phyloP scores from a whole-genome alignment of 139 green algal species.

The Tetradesmus obliquus region DNA sequence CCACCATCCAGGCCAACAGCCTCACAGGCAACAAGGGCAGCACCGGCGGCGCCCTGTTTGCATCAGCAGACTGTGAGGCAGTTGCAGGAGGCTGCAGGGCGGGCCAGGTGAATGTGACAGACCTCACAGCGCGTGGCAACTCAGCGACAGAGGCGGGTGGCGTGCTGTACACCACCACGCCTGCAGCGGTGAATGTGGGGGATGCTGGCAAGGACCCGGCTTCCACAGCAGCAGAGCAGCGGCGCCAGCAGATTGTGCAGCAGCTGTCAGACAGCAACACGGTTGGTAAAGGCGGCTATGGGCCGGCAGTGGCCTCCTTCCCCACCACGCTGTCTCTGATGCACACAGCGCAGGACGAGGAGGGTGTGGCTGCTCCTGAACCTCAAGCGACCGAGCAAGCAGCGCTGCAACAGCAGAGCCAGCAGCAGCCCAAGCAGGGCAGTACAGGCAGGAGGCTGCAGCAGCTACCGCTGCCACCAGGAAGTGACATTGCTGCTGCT shows the following conservation, averaged over 20 bases:
- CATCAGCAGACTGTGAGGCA: background rate
- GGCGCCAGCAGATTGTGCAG: background rate
- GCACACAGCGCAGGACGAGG: background rate
- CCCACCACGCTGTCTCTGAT: background rate
- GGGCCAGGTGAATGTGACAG: background rate
- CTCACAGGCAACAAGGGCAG: background rate
- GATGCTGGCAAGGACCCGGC: background rate
- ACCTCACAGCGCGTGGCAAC: background rate
- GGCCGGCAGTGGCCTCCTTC: background rate
- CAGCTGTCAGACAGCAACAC: background rate
- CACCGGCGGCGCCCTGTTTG: constrained; percentile 15
- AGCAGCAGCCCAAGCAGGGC: background rate
- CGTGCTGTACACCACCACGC: constrained; percentile 9
- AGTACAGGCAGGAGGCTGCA: background rate
- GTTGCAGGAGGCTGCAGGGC: background rate
- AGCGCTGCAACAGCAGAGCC: too few species aligned
- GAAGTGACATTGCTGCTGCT: background rate
- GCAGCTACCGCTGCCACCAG: background rate
- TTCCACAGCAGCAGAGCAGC: background rate
- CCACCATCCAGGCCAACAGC: background rate
- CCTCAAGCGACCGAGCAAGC: background rate
- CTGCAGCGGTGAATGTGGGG: background rate
- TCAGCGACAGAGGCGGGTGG: background rate
- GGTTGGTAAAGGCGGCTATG: constrained; percentile 1
- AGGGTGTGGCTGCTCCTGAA: background rate